Evolutionary conservation across 2,329 filamentous ascomycete genomes (phyloP).

Genomic region (Lasiodiplodia gonubiensis): DNA sequence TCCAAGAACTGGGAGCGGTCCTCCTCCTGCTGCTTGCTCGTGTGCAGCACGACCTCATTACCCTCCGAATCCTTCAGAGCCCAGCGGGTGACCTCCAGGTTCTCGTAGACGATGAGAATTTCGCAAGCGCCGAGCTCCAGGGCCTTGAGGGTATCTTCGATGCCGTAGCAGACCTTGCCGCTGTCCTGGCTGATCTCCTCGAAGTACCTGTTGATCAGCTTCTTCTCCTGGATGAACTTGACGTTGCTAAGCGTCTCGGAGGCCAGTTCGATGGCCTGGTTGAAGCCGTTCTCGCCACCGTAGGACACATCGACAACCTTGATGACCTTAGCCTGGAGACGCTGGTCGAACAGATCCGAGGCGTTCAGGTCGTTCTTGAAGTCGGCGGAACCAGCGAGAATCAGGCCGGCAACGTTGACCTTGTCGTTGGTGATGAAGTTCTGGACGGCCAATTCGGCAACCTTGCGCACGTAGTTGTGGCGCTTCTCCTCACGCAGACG

Average conservation of each 20-base stretch:
- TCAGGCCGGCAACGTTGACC: slow-evolving; percentile 94
- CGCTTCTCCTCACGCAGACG: slow-evolving; percentile 99
- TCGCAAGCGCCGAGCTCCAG: slow-evolving; percentile 95
- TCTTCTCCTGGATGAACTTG: slow-evolving; percentile 99
- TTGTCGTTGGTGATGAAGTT: slow-evolving; percentile 99
- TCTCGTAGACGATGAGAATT: slow-evolving; percentile 95
- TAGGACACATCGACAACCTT: slow-evolving; percentile 99
- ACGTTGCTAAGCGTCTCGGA: slow-evolving; percentile 97
- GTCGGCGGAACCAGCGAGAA: slow-evolving; percentile 95
- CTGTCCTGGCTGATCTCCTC: slow-evolving; percentile 98
- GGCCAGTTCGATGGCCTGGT: slow-evolving; percentile 96
- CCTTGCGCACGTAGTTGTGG: slow-evolving; percentile 99
- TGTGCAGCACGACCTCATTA: slow-evolving; percentile 77
- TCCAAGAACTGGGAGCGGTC: slow-evolving; percentile 89
- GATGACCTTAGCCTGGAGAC: slow-evolving; percentile 93
- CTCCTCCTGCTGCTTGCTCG: slow-evolving; percentile 82
- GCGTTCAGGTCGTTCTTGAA: slow-evolving; percentile 99
- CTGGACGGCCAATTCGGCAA: slow-evolving; percentile 95
- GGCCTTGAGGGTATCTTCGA: slow-evolving; percentile 96
- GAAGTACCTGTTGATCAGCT: slow-evolving; percentile 98
- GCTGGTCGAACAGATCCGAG: slow-evolving; percentile 95
- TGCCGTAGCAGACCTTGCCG: slow-evolving; percentile 95
- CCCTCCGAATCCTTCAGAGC: slow-evolving; percentile 80
- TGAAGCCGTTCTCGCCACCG: slow-evolving; percentile 98
- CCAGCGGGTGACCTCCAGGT: slow-evolving; percentile 93